Percentiles rank a stretch among this genome's conserved stretches.
phyloP scores from a whole-genome alignment of 768 basidiomycete genomes.

The Kwoniella sp. region DNA sequence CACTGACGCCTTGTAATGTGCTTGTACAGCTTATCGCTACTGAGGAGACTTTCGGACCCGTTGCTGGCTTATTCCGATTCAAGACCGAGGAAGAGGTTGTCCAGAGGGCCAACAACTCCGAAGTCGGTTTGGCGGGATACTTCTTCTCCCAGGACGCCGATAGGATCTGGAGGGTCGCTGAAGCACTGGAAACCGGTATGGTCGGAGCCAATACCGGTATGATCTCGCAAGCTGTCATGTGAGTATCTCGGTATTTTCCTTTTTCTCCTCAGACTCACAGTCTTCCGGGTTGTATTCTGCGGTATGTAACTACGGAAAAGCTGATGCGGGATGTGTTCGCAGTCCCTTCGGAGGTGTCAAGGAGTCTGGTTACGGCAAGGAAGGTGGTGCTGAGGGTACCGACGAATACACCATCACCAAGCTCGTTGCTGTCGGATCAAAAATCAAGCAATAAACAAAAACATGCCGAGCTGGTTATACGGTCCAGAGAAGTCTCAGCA shows the following conservation, averaged over 20 bases:
- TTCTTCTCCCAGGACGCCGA: constrained; percentile 87
- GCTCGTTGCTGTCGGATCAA: constrained; percentile 37
- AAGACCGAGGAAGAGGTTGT: constrained; percentile 93
- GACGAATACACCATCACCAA: constrained; percentile 64
- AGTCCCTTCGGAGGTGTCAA: constrained; percentile 51
- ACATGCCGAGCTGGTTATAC: too few relatives aligned
- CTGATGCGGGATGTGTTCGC: not conserved
- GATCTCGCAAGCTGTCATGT: constrained; percentile 51
- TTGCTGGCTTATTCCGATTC: constrained; percentile 69
- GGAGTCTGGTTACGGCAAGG: constrained; percentile 83
- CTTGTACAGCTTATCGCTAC: constrained; percentile 59
- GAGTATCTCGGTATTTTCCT: constrained; percentile 24
- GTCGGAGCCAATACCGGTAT: constrained; percentile 57
- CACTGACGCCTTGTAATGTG: constrained; percentile 13
- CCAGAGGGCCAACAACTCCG: constrained; percentile 69
- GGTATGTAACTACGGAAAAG: constrained; percentile 4
- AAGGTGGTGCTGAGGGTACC: constrained; percentile 81
- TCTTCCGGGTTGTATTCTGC: too few relatives aligned
- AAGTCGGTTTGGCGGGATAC: constrained; percentile 89
- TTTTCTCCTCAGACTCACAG: too few relatives aligned
- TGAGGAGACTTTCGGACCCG: constrained; percentile 92
- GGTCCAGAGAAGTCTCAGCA: too few relatives aligned
- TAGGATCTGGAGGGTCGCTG: constrained; percentile 90
- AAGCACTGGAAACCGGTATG: constrained; percentile 91
- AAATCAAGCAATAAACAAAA: constrained; percentile 13